These are phyloP conservation scores for Cryptococcus sp. DNA, from an alignment of 1,284 basidiomycete species.

Conservation along the genomic window DNA sequence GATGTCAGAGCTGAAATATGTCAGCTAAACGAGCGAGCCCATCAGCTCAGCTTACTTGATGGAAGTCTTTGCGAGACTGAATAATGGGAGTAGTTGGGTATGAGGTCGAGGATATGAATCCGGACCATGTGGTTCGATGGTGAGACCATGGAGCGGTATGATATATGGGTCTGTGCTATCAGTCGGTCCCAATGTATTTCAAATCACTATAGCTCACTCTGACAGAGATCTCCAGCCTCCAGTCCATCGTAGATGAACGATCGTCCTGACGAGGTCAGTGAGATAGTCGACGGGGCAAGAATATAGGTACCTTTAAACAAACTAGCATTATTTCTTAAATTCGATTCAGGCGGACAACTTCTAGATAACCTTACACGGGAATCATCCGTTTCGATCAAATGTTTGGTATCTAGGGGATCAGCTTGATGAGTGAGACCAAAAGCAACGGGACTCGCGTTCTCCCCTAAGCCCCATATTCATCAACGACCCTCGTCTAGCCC, in stretches of 20 bases:
- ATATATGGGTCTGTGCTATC: conserved; percentile 37
- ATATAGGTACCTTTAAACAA: conserved; percentile 15
- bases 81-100: conserved; percentile 41
- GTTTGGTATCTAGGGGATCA: conserved; percentile 26
- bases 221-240: conserved; percentile 42
- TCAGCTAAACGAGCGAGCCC: background rate
- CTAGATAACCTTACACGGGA: conserved; percentile 29
- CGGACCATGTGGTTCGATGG: conserved; percentile 39
- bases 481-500: conserved; percentile 43
- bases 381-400: conserved; percentile 39
- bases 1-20: conserved; percentile 46
- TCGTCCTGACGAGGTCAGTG: conserved; percentile 11
- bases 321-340: conserved; percentile 22
- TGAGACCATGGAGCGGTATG: conserved; percentile 42
- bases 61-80: conserved; percentile 45
- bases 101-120: conserved; percentile 43
- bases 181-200: background rate
- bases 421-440: background rate
- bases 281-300: background rate
- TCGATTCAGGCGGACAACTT: conserved; percentile 40
- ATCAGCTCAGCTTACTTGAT: conserved; percentile 37
- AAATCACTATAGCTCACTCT: conserved; percentile 22
- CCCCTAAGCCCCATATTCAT: conserved; percentile 46
- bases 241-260: conserved; percentile 42
- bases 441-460: conserved; percentile 36